These are phyloP conservation scores for Xylariaceae sp. DNA, from an alignment of 2,329 filamentous ascomycete species.

Conservation along the genomic window DNA sequence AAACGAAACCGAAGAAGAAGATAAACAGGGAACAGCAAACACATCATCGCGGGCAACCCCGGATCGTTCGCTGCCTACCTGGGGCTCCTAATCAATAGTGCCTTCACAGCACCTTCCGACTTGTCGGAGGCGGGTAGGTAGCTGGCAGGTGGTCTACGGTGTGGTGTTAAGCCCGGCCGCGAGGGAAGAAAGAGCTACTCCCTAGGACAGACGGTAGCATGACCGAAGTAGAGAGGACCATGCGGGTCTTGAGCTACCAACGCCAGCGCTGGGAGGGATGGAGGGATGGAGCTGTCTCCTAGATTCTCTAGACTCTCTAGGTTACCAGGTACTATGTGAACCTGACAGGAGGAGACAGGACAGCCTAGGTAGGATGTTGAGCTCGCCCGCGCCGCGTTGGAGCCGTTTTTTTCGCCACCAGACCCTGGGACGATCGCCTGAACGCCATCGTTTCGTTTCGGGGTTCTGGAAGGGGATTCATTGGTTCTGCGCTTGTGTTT, in stretches of 20 bases:
- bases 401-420: slow-evolving; percentile 30
- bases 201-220: slow-evolving; percentile 18
- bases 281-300: no score
- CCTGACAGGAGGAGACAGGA: slow-evolving; percentile 19
- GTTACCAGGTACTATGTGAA: neutral
- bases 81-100: slow-evolving; percentile 14
- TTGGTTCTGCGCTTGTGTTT: slow-evolving; percentile 16
- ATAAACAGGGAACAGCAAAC: slow-evolving; percentile 29
- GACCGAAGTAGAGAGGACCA: slow-evolving; percentile 20
- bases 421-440: slow-evolving; percentile 25
- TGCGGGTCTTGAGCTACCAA: slow-evolving; percentile 19
- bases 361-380: neutral
- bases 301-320: neutral
- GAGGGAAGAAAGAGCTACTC: slow-evolving; percentile 12
- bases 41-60: slow-evolving; percentile 29
- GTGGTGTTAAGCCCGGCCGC: slow-evolving; percentile 20
- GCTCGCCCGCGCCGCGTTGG: slow-evolving; percentile 23
- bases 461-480: slow-evolving; percentile 27
- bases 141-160: slow-evolving; percentile 13
- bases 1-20: slow-evolving; percentile 22
- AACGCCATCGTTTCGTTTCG: slow-evolving; percentile 22
- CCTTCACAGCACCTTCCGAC: slow-evolving; percentile 15
- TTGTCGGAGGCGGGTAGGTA: slow-evolving; percentile 15
- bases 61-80: slow-evolving; percentile 13
- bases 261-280: slow-evolving; percentile 17